phyloP scores from a whole-genome alignment of 306 rosid genomes.

The Vicia villosa region DNA sequence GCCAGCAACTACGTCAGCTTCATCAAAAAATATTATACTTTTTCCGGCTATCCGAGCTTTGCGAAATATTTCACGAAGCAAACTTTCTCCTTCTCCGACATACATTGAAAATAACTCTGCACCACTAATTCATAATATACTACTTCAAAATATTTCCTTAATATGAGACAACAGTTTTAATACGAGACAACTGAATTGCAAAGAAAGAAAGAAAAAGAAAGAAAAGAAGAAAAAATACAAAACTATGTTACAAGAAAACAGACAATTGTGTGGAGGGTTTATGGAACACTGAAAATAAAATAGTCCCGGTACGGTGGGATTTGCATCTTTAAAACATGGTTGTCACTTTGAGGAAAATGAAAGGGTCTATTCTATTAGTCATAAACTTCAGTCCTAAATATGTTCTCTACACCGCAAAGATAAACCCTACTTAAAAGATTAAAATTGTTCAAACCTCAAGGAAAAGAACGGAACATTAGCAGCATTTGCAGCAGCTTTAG shows the following conservation, averaged over 20 bases:
- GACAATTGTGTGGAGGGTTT: not conserved
- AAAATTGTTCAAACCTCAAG: conserved; percentile 65
- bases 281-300: not conserved
- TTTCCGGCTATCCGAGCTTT: conserved; percentile 92
- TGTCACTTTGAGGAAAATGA: conserved; percentile 10
- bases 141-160: conserved; percentile 30
- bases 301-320: conserved; percentile 1
- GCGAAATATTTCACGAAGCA: conserved; percentile 78
- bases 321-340: not conserved
- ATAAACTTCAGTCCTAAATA: conserved; percentile 18
- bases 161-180: conserved; percentile 4
- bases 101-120: conserved; percentile 94
- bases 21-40: conserved; percentile 89
- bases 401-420: conserved; percentile 1
- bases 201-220: not conserved
- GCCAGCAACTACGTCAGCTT: conserved; percentile 85
- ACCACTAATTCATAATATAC: conserved; percentile 63
- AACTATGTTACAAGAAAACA: too few species aligned
- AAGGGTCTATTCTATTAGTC: not conserved
- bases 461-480: conserved; percentile 91
- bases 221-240: too few species aligned
- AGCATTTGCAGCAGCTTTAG: conserved; percentile 95
- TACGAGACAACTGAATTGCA: conserved; percentile 26
- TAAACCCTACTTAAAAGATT: conserved; percentile 23
- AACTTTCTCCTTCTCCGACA: conserved; percentile 94